Evolutionary conservation across 306 rosid genomes (phyloP), one percentile per base, ranked within the genome.

Genomic region (Crotalaria pallida): DNA sequence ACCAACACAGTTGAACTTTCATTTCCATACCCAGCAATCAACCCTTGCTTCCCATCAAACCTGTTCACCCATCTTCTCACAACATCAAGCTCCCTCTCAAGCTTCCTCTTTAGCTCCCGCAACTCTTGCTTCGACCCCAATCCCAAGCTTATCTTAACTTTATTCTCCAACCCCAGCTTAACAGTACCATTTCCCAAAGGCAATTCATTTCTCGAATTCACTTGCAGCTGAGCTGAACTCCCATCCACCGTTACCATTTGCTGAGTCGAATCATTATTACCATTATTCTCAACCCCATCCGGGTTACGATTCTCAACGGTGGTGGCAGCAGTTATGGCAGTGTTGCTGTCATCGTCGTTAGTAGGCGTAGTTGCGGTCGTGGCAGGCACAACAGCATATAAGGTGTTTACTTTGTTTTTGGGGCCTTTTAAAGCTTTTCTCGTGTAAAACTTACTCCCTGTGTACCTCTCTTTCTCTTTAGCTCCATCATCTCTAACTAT

Each of bases 21-120:
- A 57, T 41, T 78, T 73, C 86, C 45, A 57, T 53, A 49, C 41
- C 80, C 87, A 67, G 69, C 77, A 26, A 85, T 47, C 76, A 79
- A 77, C 60, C 80, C 81, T 85, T 82, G 96, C 72, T 85, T 90
- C 55, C 59, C 81, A 60, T 88, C 96, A 78, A 93, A 84, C 87
- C 69, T 87, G 84, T 77, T 82, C 73, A 93, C 87, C 92, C 81
- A 77, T 82, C 52, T 65, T 63, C 92, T 83, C 53, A 93, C 89
- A 21, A 16, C 81, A 31, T 78, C 84, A 9, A 93, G 96, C 75
- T 90, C 83, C 3, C 65, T 33, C 67, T 83, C 85, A 67, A 93
- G 88, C 87, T 74, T 93, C 67, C 69, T 85, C 72, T 84, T 76
- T 15, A 87, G 84, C 65, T 87, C 89, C 2, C 55, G 79, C 71